These are phyloP conservation scores for Neonectria neomacrospora DNA, from an alignment of 2,329 filamentous ascomycete genomes.

Conservation along the genomic window DNA sequence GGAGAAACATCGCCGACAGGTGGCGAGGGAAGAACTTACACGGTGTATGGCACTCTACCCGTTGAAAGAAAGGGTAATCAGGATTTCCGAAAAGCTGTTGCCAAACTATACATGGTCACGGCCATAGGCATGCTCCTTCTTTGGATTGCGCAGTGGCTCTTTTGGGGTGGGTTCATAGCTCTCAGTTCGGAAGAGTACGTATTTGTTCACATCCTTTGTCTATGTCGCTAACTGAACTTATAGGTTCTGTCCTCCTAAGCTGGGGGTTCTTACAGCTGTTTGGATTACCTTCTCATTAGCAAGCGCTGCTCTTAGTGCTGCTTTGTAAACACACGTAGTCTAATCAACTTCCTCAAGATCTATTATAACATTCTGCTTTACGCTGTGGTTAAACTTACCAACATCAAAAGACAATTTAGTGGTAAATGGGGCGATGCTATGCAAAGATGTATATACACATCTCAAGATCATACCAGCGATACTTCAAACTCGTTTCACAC, in stretches of 20 bases:
- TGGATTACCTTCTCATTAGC: slow-evolving; percentile 9
- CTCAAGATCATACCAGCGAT: too few relatives aligned
- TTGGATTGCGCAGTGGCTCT: slow-evolving; percentile 26
- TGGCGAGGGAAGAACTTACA: neutral
- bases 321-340: neutral
- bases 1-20: neutral
- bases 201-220: neutral
- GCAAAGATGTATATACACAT: too few relatives aligned
- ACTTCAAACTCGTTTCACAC: too few relatives aligned
- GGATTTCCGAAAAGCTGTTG: neutral
- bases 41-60: slow-evolving; percentile 6
- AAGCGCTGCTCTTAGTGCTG: neutral
- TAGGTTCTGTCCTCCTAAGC: slow-evolving; percentile 12
- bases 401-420: too few relatives aligned
- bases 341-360: neutral
- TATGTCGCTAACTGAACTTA: neutral
- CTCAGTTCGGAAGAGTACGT: slow-evolving; percentile 20
- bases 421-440: too few relatives aligned
- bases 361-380: too few relatives aligned
- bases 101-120: neutral
- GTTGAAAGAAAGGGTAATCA: neutral
- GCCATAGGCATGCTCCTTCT: neutral
- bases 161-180: slow-evolving; percentile 30
- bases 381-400: too few relatives aligned
- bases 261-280: slow-evolving; percentile 1